phyloP scores from a whole-genome alignment of 2,329 filamentous ascomycete species.

The Blumeriella jaapii region DNA sequence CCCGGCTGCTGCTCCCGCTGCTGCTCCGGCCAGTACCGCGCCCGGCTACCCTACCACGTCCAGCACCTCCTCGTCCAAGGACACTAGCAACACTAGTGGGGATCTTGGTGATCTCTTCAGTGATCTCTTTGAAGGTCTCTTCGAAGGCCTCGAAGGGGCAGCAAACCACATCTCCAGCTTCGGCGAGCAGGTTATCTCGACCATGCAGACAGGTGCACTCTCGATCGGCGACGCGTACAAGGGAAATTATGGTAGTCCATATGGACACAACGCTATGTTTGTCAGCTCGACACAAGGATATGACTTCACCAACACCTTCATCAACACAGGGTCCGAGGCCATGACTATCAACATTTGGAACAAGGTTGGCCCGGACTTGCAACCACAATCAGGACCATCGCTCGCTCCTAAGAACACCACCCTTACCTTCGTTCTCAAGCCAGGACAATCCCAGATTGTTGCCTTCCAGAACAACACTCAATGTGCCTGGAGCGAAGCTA shows the following conservation, averaged over 20 bases:
- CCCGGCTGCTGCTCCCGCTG: constrained; percentile 1
- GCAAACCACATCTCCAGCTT: constrained; percentile 18
- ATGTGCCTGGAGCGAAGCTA: constrained; percentile 18
- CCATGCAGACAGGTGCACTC: constrained; percentile 1
- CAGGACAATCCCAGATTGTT: constrained; percentile 19
- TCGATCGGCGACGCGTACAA: constrained; percentile 14
- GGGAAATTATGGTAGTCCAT: constrained; percentile 22
- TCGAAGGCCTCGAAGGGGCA: constrained; percentile 14
- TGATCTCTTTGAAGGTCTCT: constrained; percentile 8
- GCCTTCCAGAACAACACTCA: constrained; percentile 23
- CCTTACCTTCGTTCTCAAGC: constrained; percentile 18
- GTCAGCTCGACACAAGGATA: constrained; percentile 13
- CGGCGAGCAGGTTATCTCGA: constrained; percentile 8
- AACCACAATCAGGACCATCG: constrained; percentile 15
- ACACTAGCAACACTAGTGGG: background rate
- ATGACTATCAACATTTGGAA: constrained; percentile 25
- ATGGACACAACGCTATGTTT: constrained; percentile 25
- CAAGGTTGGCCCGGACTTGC: constrained; percentile 16
- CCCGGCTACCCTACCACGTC: background rate
- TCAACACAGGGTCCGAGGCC: constrained; percentile 13
- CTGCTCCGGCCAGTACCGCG: constrained; percentile 1
- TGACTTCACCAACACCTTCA: constrained; percentile 20
- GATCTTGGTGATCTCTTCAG: background rate
- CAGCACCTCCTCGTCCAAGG: background rate
- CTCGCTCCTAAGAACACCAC: constrained; percentile 20